Base-by-base conservation (phyloP, 179 eudicot genomes). In the Silene vulgaris region DNA sequence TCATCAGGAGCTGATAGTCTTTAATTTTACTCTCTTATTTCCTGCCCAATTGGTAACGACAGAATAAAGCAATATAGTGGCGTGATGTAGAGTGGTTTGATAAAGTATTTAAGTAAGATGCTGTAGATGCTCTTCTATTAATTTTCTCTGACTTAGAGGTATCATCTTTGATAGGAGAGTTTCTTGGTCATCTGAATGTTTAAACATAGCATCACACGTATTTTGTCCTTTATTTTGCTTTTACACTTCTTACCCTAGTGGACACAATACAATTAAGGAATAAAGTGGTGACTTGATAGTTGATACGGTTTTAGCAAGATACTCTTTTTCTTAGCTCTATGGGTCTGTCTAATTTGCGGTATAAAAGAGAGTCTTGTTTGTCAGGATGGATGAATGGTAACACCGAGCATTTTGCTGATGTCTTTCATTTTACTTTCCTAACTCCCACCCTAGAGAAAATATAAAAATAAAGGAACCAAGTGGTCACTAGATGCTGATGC, bases 191-290 rank as follows among this genome's bases (percentile, higher is more conserved):
- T 23, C 73, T 23, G 28, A 11, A 48, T 26, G 28, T 60, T 26
- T 2, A 70, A 40, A 50, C 73, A 11, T 70, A 23, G 60, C 37
- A 21, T 69, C 57, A 21, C 26, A 69, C 29, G 52, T 3, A 26
- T 26, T 50, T 48, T 70, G 74, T 71, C 19, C 17, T 40, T 23
- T 26, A 14, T 71, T 50, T 71, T 21, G 1, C 61, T 21, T 16
- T 43, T 28, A 37, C 43, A 66, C 70, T 35, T 69, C 59, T 28
- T 69, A 56, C 72, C 30, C 59, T 43, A 19, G 56, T 43, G 17
- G 54, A 69, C 52, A 17, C n/a, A 68, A 43, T 6, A 45, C 23
- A 67, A 35, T 37, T n/a, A 17, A 67, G 26, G 19, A 65, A 28
- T 29, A 65, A 28, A 65, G 68, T 26, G 32, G 35, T 21, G 32